Conservation (phyloP, 2,329 filamentous ascomycete species). For the Mariannaea sp. region DNA sequence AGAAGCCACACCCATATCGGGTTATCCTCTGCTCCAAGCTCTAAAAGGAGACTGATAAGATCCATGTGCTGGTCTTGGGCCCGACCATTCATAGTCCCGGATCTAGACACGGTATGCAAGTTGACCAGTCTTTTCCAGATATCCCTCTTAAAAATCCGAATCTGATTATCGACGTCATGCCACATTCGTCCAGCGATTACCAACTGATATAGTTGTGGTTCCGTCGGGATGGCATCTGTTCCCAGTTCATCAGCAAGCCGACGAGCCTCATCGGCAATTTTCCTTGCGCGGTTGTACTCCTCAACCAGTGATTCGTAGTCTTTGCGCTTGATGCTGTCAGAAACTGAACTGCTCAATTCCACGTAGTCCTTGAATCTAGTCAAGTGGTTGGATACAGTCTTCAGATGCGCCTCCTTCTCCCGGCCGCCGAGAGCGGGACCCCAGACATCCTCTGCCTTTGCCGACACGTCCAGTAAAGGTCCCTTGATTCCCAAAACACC, state of each 20-base stretch:
- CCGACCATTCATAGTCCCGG: conserved; percentile 54
- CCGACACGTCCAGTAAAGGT: conserved; percentile 85
- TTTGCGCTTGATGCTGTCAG: conserved; percentile 85
- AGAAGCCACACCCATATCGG: conserved; percentile 96
- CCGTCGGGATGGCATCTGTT: conserved; percentile 65
- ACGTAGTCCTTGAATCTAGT: conserved; percentile 82
- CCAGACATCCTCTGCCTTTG: conserved; percentile 97
- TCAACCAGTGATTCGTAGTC: conserved; percentile 90
- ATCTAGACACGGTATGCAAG: conserved; percentile 61
- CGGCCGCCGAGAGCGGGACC: conserved; percentile 89
- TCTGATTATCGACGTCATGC: conserved; percentile 88
- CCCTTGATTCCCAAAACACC: conserved; percentile 86
- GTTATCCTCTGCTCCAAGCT: conserved; percentile 92
- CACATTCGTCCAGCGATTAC: conserved; percentile 92
- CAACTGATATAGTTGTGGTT: conserved; percentile 83
- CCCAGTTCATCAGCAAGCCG: conserved; percentile 64
- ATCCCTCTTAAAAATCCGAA: conserved; percentile 85
- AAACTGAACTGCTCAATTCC: conserved; percentile 76
- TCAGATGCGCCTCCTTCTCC: conserved; percentile 88
- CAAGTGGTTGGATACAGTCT: conserved; percentile 74
- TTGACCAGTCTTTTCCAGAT: conserved; percentile 81
- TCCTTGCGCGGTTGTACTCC: conserved; percentile 82
- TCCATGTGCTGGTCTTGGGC: conserved; percentile 87
- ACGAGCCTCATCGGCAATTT: conserved; percentile 78
- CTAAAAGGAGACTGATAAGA: conserved; percentile 84